Percentiles rank a stretch among this genome's conserved stretches.
Evolutionary conservation across 2,329 filamentous ascomycete genomes (phyloP).

Genomic region (Coniochaeta sp.): DNA sequence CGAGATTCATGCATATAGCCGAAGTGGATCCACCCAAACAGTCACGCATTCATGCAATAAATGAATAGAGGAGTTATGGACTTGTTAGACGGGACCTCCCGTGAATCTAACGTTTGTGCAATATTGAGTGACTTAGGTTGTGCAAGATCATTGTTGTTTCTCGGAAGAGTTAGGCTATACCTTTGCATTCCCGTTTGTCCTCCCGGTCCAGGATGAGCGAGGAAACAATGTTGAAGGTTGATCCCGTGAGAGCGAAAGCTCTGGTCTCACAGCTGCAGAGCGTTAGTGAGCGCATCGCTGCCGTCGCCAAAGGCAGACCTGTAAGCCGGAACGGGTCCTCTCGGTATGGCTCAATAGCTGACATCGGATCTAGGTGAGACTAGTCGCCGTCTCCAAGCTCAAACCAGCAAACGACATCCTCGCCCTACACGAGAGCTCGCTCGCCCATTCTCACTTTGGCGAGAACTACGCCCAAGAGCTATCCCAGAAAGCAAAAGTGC

Average conservation of each 20-base stretch:
- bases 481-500: conserved; percentile 70
- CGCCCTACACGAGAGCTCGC: conserved; percentile 60
- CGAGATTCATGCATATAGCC: not conserved
- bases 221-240: conserved; percentile 48
- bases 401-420: conserved; percentile 91
- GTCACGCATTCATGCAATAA: not conserved
- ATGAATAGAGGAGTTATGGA: not conserved
- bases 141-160: not conserved
- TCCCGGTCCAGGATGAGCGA: conserved; percentile 29
- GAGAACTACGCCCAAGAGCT: conserved; percentile 96
- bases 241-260: conserved; percentile 51
- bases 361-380: conserved; percentile 52
- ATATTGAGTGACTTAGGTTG: not conserved
- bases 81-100: not conserved
- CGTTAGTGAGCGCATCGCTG: conserved; percentile 50
- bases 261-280: conserved; percentile 55
- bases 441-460: conserved; percentile 71
- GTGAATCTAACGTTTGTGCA: not conserved
- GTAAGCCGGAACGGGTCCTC: conserved; percentile 31
- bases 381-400: conserved; percentile 93
- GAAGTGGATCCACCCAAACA: not conserved
- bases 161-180: not conserved
- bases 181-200: not conserved
- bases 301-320: conserved; percentile 43
- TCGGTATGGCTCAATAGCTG: not conserved